These are phyloP conservation scores for Acanthamoeba polyphaga DNA, from an alignment of 208 protist genomes.

Conservation along the genomic window DNA sequence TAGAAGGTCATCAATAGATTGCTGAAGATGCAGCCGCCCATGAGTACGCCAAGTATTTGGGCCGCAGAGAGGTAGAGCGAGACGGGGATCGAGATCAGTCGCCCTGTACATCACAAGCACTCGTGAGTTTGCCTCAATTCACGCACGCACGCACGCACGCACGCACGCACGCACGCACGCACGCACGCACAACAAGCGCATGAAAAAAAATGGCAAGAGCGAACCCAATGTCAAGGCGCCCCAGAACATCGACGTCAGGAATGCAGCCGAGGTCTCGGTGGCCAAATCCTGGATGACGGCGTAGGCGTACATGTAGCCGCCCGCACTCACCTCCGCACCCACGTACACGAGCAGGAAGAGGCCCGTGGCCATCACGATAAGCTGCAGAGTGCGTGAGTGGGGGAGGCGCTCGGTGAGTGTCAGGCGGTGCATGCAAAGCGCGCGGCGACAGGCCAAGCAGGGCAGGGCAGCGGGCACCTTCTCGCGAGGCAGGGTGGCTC, in stretches of 20 bases:
- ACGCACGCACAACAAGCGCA: not conserved
- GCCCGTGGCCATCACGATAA: not conserved
- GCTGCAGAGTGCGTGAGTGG: not conserved
- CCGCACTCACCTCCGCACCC: conserved; percentile 64
- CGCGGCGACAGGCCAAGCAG: not conserved
- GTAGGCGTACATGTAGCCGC: conserved; percentile 69
- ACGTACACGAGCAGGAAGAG: conserved; percentile 71
- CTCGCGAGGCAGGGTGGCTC: not conserved
- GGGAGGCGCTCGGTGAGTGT: not conserved
- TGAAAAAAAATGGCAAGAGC: not conserved
- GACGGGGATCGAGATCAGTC: conserved; percentile 41
- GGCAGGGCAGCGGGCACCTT: not conserved
- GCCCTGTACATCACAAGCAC: not conserved
- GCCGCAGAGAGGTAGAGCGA: conserved; percentile 51
- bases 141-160: not conserved
- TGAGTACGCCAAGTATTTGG: conserved; percentile 49
- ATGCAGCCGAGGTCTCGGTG: conserved; percentile 21
- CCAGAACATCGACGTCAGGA: conserved; percentile 69
- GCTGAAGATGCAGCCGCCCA: conserved; percentile 50
- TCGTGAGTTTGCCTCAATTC: too few relatives aligned
- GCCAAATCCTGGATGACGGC: conserved; percentile 51
- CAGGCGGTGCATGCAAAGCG: not conserved
- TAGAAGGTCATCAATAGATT: conserved; percentile 32
- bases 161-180: not conserved
- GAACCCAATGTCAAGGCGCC: conserved; percentile 64